Evolutionary conservation across 768 basidiomycete genomes (phyloP).

Genomic region (Polyporus arcularius): DNA sequence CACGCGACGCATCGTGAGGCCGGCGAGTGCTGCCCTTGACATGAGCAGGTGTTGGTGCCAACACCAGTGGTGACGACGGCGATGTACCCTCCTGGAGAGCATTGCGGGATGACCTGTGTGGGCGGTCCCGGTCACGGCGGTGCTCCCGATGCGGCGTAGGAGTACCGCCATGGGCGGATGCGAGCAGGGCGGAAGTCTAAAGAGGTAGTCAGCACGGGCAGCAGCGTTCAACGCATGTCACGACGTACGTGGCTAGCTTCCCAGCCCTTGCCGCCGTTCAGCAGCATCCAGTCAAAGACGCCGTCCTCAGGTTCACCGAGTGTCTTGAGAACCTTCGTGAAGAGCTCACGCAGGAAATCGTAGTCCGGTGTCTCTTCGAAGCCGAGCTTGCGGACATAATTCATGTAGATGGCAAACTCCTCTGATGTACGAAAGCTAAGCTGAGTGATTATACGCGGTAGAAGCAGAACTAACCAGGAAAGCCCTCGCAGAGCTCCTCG

Average conservation of each 20-base stretch:
- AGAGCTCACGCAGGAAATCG: conserved; percentile 94
- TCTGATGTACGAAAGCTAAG: conserved; percentile 47
- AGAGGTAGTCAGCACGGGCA: conserved; percentile 1
- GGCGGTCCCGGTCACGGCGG: conserved; percentile 44
- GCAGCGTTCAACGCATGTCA: not conserved
- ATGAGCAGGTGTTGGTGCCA: conserved; percentile 66
- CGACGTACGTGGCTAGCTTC: conserved; percentile 78
- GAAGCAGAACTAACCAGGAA: conserved; percentile 68
- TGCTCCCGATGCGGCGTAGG: conserved; percentile 57
- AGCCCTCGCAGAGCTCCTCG: conserved; percentile 92
- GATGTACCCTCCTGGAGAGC: conserved; percentile 52
- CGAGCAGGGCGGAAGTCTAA: conserved; percentile 43
- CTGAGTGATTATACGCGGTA: not conserved
- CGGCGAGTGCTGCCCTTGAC: conserved; percentile 59
- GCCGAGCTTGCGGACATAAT: conserved; percentile 97
- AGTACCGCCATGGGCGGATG: conserved; percentile 52
- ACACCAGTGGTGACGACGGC: conserved; percentile 59
- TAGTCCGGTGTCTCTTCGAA: conserved; percentile 99
- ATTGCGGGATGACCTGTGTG: conserved; percentile 49
- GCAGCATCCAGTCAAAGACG: conserved; percentile 94
- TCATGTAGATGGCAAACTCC: conserved; percentile 99
- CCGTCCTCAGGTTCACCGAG: conserved; percentile 88
- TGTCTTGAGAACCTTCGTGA: conserved; percentile 88
- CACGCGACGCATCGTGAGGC: conserved; percentile 52
- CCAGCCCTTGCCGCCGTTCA: conserved; percentile 96